Evolutionary conservation across 768 basidiomycete genomes (phyloP), one percentile per base, ranked within the genome.

Genomic region (Leccinum disarticulatum): DNA sequence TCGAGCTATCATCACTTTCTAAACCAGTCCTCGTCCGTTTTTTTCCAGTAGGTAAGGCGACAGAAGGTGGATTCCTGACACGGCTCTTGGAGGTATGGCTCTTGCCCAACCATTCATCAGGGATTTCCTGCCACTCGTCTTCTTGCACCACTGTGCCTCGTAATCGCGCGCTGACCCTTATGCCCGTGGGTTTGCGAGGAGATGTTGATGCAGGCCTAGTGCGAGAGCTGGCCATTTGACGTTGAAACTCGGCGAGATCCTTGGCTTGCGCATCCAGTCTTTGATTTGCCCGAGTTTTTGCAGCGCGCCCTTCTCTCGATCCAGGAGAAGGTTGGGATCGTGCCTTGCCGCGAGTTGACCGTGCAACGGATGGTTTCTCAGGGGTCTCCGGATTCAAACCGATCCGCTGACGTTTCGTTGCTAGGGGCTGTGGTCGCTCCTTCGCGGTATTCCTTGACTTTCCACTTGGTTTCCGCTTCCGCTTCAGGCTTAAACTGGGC

Each of bases 41-140:
- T 55, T 62, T 63, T 54, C 50, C 35, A 38, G 38, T 60, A 30
- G 17, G 52, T 43, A 63, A 59, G 60, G 56, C 58, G 33, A 47
- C 27, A 17, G 59, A 31, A 38, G 59, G 19, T 35, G 51, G 9
- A 47, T 56, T 60, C 55, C 60, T 74, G 59, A 8, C 59, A 56
- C 33, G 43, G 55, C 15, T 46, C 52, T 65, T 64, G 54, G 54
- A 61, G 59, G 64, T 62, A 54, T 68, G 68, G 49, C 56, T 65
- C 57, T 8, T 38, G 46, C 48, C 63, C 56, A 79, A 67, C 91
- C 90, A 93, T 66, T 90, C 90, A 9, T 86, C 81, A 0, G 91
- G 92, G 27, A 93, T 81, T 57, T 83, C 78, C 72, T 93, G 89
- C 92, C 91, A 93, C 64, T 84, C 87, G 3, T 78, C 77, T 11